phyloP scores from a whole-genome alignment of 257 asterid species.

The Scutellaria minor region DNA sequence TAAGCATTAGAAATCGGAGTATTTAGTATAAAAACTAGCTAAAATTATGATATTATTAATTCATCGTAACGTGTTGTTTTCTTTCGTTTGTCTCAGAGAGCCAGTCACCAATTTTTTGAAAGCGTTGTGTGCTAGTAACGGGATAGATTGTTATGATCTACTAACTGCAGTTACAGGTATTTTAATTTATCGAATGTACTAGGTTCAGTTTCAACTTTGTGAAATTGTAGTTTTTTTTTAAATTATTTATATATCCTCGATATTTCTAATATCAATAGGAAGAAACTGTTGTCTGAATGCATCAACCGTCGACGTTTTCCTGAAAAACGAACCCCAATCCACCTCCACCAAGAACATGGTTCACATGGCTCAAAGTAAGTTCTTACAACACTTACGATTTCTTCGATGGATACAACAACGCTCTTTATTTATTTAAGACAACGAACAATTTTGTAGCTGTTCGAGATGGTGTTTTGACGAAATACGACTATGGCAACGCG shows the following conservation, averaged over 20 bases:
- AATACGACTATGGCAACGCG: slow-evolving; percentile 67
- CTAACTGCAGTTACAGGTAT: slow-evolving; percentile 71
- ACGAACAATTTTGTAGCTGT: slow-evolving; percentile 53
- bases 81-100: slow-evolving; percentile 34
- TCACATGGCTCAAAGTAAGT: slow-evolving; percentile 91
- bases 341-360: slow-evolving; percentile 81
- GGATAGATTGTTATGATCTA: slow-evolving; percentile 68
- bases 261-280: slow-evolving; percentile 45
- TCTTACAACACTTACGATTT: too few relatives aligned
- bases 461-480: slow-evolving; percentile 61
- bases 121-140: slow-evolving; percentile 49
- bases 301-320: slow-evolving; percentile 62
- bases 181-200: too few relatives aligned
- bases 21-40: neutral
- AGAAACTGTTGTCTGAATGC: slow-evolving; percentile 77
- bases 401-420: neutral
- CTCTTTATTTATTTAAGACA: neutral
- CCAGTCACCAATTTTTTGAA: slow-evolving; percentile 50
- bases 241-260: neutral
- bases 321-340: slow-evolving; percentile 78
- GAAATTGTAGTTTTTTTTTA: neutral
- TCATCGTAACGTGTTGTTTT: too few relatives aligned
- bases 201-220: neutral
- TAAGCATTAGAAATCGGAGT: slow-evolving; percentile 4
- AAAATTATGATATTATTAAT: too few relatives aligned